Evolutionary conservation across 176 grass and related monocot genomes (phyloP).

Genomic region (Carex cristatella): DNA sequence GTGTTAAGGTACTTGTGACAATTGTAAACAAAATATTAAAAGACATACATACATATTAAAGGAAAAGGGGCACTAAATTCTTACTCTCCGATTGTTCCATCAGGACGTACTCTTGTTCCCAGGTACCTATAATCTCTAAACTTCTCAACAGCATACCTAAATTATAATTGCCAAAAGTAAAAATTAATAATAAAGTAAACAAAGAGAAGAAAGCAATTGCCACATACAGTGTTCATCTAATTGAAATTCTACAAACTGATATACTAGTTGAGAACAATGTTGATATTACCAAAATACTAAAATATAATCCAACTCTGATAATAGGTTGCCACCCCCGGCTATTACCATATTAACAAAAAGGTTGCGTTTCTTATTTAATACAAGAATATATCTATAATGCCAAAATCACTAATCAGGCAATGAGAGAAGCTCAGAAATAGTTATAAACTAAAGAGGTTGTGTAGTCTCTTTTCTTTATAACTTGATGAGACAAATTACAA

Average conservation of each 20-base stretch:
- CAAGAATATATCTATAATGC: background rate
- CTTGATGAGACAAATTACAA: background rate
- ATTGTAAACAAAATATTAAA: slow-evolving; percentile 13
- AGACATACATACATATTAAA: background rate
- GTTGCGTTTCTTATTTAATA: background rate
- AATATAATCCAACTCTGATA: background rate
- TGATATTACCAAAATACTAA: background rate
- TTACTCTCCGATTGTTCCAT: slow-evolving; percentile 95
- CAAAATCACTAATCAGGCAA: background rate
- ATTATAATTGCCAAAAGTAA: background rate
- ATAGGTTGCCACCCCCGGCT: background rate
- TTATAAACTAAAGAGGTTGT: background rate
- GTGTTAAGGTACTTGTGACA: slow-evolving; percentile 4
- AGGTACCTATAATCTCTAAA: slow-evolving; percentile 81
- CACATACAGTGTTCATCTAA: background rate
- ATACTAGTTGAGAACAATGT: background rate
- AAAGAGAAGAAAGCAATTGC: background rate
- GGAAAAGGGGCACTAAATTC: slow-evolving; percentile 16
- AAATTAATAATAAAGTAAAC: background rate
- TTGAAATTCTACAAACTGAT: background rate
- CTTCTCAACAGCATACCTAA: slow-evolving; percentile 74
- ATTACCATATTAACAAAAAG: background rate
- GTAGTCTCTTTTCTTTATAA: background rate
- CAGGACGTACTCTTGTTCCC: slow-evolving; percentile 64
- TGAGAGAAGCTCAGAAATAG: background rate